Percentiles rank a stretch among this genome's conserved stretches.
Conservation (phyloP, 2,329 filamentous ascomycete genomes). For the Epichloe typhina region DNA sequence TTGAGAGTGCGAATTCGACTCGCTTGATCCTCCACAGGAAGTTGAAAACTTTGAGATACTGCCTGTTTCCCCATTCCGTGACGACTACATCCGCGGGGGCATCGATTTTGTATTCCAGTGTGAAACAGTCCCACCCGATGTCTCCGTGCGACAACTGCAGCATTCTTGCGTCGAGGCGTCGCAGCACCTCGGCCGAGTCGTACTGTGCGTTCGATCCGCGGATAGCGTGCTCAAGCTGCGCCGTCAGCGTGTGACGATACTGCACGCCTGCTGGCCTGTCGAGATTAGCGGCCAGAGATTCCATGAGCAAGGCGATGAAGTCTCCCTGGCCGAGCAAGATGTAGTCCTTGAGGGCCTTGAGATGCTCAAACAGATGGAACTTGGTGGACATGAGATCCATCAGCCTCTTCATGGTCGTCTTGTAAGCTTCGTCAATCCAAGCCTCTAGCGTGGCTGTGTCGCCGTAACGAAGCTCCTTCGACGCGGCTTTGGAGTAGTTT, state of each 20-base stretch:
- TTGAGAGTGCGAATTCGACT: conserved; percentile 84
- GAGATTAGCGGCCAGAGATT: conserved; percentile 82
- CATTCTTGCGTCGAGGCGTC: conserved; percentile 93
- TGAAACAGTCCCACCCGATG: conserved; percentile 98
- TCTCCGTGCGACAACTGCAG: conserved; percentile 91
- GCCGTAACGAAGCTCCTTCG: conserved; percentile 82
- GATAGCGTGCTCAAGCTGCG: conserved; percentile 95
- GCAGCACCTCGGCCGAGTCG: conserved; percentile 81
- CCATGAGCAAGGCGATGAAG: conserved; percentile 94
- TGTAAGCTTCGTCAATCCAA: conserved; percentile 95
- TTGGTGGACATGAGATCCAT: conserved; percentile 91
- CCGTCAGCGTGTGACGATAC: conserved; percentile 90
- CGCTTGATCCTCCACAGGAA: conserved; percentile 97
- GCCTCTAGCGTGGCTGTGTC: conserved; percentile 83
- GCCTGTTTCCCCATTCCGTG: conserved; percentile 85
- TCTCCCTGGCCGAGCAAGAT: conserved; percentile 90
- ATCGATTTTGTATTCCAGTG: conserved; percentile 95
- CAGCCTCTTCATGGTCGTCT: conserved; percentile 90
- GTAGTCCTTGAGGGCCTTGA: conserved; percentile 86
- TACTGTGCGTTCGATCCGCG: conserved; percentile 95
- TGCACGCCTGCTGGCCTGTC: conserved; percentile 94
- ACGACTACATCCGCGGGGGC: conserved; percentile 94
- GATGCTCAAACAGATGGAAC: conserved; percentile 87
- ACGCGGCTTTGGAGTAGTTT: conserved; percentile 82
- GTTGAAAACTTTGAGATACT: conserved; percentile 98